Base-by-base conservation (phyloP, 305 asterid species). In the Fraxinus sp. region DNA sequence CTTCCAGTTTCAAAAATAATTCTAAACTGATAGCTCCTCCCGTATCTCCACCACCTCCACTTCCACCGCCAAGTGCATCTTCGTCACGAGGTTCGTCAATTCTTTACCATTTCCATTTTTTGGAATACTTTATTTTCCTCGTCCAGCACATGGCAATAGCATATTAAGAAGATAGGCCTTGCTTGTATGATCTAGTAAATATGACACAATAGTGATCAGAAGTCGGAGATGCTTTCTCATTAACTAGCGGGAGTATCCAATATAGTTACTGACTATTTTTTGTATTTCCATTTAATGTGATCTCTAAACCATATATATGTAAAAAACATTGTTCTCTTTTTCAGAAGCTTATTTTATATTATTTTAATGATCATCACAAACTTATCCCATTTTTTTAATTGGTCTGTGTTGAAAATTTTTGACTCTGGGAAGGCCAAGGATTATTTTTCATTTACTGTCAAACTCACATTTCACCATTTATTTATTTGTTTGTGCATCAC, bases 21-120 rank as follows among this genome's bases (percentile, higher is more conserved):
- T 52, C 41, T 32, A 14, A 0, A 18, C 83, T 95, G 92, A 93
- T 88, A 3, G 5, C 33, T 41, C 92, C 84, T 82, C 98, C 97
- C 22, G 86, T 74, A 87, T 86, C 97, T 82, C 98, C 97, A 41
- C 94, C 98, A 39, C 97, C 98, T 81, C 92, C 98, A 24, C 79
- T 84, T 85, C 79, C 90, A 41, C 98, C 91, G 10, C 66, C 90
- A 14, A 77, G 90, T 18, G 85, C 92, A 35, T 49, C 97, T 84
- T 6, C 85, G 78, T 83, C 95, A 82, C 75, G 85, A 91, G 94
- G 98, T 95, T 85, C 36, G 88, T 80, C 77, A 46, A 28, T 41
- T 74, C n/a, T 79, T 37, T 68, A 80, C 81, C 68, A 46, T 73
- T n/a, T 55, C 52, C 11, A 81, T 57, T 78, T 77, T 72, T 74